Percentiles rank a stretch among this genome's conserved stretches.
phyloP scores from a whole-genome alignment of 177 flowering plant species.

The Vitis hybrid region DNA sequence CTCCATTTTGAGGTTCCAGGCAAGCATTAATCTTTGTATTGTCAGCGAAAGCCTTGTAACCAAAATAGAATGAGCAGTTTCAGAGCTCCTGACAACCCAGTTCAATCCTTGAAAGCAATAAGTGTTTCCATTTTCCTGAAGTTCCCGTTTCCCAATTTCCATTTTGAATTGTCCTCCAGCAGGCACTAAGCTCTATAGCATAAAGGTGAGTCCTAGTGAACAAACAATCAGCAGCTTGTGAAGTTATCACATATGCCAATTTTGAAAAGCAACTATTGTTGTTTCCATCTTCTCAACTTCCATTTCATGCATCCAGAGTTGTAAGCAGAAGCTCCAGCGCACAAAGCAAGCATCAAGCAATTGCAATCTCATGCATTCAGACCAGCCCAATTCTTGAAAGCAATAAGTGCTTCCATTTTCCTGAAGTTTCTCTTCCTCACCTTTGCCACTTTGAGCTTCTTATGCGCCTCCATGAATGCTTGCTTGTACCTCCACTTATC shows the following conservation, averaged over 20 bases:
- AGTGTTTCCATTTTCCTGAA: slow-evolving; percentile 83
- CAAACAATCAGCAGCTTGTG: too few species aligned
- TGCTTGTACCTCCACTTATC: slow-evolving; percentile 99
- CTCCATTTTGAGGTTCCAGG: too few species aligned
- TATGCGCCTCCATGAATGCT: slow-evolving; percentile 95
- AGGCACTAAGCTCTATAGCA: too few species aligned
- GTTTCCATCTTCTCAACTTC: slow-evolving; percentile 32
- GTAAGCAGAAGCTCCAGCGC: background rate
- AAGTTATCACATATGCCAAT: too few species aligned
- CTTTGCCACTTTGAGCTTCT: slow-evolving; percentile 78
- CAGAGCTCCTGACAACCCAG: slow-evolving; percentile 56
- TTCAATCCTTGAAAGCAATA: slow-evolving; percentile 94
- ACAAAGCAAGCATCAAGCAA: background rate
- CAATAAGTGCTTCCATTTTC: slow-evolving; percentile 87
- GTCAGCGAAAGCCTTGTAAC: too few species aligned
- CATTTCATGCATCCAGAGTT: slow-evolving; percentile 3
- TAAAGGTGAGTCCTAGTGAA: too few species aligned
- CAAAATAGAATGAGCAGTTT: too few species aligned
- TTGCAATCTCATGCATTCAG: slow-evolving; percentile 38
- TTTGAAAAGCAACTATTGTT: too few species aligned
- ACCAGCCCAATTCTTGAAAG: slow-evolving; percentile 98
- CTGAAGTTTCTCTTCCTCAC: slow-evolving; percentile 70
- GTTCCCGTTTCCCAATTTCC: slow-evolving; percentile 73
- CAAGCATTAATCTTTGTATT: too few species aligned
- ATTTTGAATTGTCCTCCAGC: slow-evolving; percentile 31